Percentiles rank a stretch among this genome's conserved stretches.
Conservation (phyloP, 805 yeast genomes). For the Yamadazyma scolyti region DNA sequence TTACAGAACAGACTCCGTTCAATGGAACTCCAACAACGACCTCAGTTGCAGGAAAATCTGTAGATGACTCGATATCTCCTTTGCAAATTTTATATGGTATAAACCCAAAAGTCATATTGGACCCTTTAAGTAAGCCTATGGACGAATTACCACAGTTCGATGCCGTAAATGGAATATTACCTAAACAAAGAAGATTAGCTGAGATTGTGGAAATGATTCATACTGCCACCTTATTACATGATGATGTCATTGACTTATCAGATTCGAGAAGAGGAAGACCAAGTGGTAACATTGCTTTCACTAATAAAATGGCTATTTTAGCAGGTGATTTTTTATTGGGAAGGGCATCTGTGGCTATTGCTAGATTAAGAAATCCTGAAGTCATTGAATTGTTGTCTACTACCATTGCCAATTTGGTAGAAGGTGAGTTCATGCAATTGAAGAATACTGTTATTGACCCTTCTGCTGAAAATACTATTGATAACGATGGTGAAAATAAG, state of each 20-base stretch:
- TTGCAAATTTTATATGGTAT: constrained; percentile 83
- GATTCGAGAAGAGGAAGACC: constrained; percentile 89
- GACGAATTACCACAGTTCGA: constrained; percentile 59
- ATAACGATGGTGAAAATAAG: constrained; percentile 47
- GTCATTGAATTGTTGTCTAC: constrained; percentile 94
- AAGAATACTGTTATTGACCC: constrained; percentile 74
- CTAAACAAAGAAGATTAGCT: constrained; percentile 92
- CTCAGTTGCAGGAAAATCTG: constrained; percentile 57
- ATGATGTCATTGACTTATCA: constrained; percentile 90
- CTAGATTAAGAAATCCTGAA: constrained; percentile 92
- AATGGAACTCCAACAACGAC: constrained; percentile 53
- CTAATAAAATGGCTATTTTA: constrained; percentile 94
- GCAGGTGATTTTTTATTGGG: constrained; percentile 97
- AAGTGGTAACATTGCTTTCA: constrained; percentile 88
- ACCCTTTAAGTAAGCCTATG: constrained; percentile 82
- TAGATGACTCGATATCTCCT: constrained; percentile 70
- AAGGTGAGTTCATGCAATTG: constrained; percentile 98
- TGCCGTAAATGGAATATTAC: constrained; percentile 72
- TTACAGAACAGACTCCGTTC: constrained; percentile 60
- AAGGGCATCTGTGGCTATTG: constrained; percentile 93
- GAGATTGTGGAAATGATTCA: constrained; percentile 99
- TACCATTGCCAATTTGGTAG: constrained; percentile 93
- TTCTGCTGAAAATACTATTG: constrained; percentile 42
- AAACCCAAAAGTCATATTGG: constrained; percentile 75
- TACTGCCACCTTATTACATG: constrained; percentile 92